Evolutionary conservation across 2,329 filamentous ascomycete genomes (phyloP), one percentile per base, ranked within the genome.

Genomic region (Parastagonospora nodorum): DNA sequence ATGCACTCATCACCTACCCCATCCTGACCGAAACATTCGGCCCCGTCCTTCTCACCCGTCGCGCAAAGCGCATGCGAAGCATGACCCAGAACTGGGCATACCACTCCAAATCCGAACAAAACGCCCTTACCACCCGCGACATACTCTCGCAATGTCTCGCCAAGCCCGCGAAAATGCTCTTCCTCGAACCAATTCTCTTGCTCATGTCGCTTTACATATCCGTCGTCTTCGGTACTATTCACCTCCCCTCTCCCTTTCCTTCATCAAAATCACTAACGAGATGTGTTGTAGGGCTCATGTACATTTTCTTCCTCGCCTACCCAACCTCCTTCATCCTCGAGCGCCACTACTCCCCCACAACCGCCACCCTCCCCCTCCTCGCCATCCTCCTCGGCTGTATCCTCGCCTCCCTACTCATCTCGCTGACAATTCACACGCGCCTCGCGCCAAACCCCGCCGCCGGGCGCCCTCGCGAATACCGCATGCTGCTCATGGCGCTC

Each of bases 41-140:
- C 0, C 75, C 78, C 0, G 74, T 78, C 2, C 67, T 86, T 14
- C 73, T 85, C 5, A 72, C 79, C 49, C 63, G 66, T 2, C 77
- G 79, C 41, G 83, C 83, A 4, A 70, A 68, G 11, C 71, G 72
- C 6, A 68, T 85, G 10, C 78, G 83, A 8, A 67, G 68, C 42
- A 74, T 75, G 55, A 83, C 78, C 2, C 61, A 72, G 32, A 80
- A 82, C 55, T 78, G 74, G 75, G 76, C 76, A 1, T 49, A 79
- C 1, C 75, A 80, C 57, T 72, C 78, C 2, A 74, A 75, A 47
- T 60, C 73, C 5, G 78, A 82, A 40, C 76, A 80, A 55, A 63
- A 70, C 16, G 69, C 66, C 8, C 64, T 78, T 5, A 72, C 73
- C 7, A 38, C 75, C 14, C 63, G 63, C 4, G 72, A 71, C 7